phyloP scores from a whole-genome alignment of 495 filamentous ascomycete genomes.

The Penicillium bialowiezense region DNA sequence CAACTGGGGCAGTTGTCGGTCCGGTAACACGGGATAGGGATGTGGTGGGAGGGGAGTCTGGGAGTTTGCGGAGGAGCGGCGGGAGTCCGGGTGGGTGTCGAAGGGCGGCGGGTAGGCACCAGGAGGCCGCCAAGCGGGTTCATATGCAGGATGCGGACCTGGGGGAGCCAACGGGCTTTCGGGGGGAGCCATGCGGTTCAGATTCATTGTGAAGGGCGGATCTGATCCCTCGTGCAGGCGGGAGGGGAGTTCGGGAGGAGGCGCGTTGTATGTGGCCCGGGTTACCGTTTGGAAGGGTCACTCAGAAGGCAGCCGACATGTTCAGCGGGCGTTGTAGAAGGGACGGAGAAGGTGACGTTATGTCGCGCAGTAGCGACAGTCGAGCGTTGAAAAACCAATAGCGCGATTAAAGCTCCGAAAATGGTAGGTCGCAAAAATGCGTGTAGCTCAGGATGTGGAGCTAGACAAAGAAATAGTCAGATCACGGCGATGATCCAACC shows the following conservation, averaged over 20 bases:
- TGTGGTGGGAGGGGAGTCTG: constrained; percentile 28
- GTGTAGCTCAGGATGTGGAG: constrained; percentile 15
- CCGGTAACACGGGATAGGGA: constrained; percentile 29
- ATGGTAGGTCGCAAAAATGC: constrained; percentile 6
- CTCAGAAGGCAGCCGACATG: too few relatives aligned
- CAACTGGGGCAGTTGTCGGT: constrained; percentile 42
- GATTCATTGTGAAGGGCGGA: constrained; percentile 14
- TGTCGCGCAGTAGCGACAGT: background rate
- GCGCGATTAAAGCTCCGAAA: constrained; percentile 2
- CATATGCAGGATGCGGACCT: constrained; percentile 28
- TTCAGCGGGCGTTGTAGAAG: background rate
- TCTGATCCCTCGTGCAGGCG: constrained; percentile 8
- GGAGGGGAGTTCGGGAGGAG: background rate
- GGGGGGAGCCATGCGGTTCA: constrained; percentile 36
- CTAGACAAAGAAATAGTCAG: constrained; percentile 24
- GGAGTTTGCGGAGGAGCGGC: constrained; percentile 28
- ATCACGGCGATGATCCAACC: constrained; percentile 16
- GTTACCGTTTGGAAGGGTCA: constrained; percentile 13
- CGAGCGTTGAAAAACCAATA: background rate
- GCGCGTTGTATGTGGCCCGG: background rate
- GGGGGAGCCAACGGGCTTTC: constrained; percentile 29
- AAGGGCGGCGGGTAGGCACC: constrained; percentile 32
- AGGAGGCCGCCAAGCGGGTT: constrained; percentile 33
- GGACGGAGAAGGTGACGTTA: too few relatives aligned
- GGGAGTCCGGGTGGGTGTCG: constrained; percentile 32